Base-by-base conservation (phyloP, 768 basidiomycete species). In the Tulasnella calospora region DNA sequence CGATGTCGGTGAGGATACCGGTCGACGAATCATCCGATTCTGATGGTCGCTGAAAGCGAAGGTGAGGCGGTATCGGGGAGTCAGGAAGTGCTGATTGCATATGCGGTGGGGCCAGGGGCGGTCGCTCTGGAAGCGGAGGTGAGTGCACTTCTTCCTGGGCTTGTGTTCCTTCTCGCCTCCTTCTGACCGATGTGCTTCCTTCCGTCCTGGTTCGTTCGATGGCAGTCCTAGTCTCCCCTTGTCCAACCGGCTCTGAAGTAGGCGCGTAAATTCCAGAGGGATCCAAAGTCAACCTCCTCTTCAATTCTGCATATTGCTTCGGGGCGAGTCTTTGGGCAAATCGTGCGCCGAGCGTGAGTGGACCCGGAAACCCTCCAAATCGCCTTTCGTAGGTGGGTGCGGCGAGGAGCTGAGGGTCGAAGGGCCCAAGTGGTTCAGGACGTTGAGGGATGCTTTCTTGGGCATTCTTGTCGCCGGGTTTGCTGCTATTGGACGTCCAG, bases 391-490 rank as follows among this genome's bases (percentile, higher is more conserved):
- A 79, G 71, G 78, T 47, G 33, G 76, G 41, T 10, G 33, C 33
- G 12, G 61, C 61, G 19, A 15, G 27, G 6, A 67, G 61, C 30
- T 67, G 61, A 67, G 61, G 61, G 19, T 67, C 61, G 27, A 67
- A 67, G 17, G 94, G 85, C 10, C 84, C 84, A 85, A 94, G 91
- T 82, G 93, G 92, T 87, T 89, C 38, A 46, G 41, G 21, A 41
- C 8, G 36, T 40, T 30, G 71, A 15, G 71, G 71, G 17, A 71
- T n/a, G n/a, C 23, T 12, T 27, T 74, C 73, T 17, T 1, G 47
- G 73, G 6, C 46, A 47, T 23, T 33, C n/a, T 13, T 40, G 44
- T 33, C 36, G 30, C 12, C 44, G 2, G 36, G 44, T 19, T 23
- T 72, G 13, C 44, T 30, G 74, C 3, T 13, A 30, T 13, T 55